Evolutionary conservation across 768 basidiomycete genomes (phyloP).

Genomic region (Serendipita indica): DNA sequence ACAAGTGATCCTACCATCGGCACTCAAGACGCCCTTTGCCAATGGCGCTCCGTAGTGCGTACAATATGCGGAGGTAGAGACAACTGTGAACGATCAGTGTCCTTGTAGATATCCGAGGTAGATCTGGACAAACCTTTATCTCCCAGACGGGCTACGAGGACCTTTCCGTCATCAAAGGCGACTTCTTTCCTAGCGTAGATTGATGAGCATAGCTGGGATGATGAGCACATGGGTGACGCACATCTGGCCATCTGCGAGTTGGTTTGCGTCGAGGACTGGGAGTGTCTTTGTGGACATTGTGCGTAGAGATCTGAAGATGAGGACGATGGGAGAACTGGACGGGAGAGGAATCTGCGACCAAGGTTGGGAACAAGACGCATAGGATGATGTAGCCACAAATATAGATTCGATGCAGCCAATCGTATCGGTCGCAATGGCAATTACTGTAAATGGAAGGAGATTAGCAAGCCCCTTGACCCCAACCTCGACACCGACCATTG

Average conservation of each 20-base stretch:
- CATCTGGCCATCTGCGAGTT: constrained; percentile 56
- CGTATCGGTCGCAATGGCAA: too few relatives aligned
- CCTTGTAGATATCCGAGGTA: not conserved
- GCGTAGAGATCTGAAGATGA: too few relatives aligned
- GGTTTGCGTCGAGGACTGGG: constrained; percentile 41
- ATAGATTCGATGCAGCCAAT: too few relatives aligned
- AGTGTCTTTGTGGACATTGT: constrained; percentile 39
- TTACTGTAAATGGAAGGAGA: too few relatives aligned
- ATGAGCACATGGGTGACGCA: constrained; percentile 19
- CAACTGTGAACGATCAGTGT: constrained; percentile 13
- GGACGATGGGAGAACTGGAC: too few relatives aligned
- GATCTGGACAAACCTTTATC: constrained; percentile 37
- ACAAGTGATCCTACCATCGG: constrained; percentile 68
- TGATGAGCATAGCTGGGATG: not conserved
- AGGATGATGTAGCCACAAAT: too few relatives aligned
- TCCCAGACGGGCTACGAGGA: constrained; percentile 61
- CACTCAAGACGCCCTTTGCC: constrained; percentile 62
- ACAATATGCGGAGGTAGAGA: constrained; percentile 68
- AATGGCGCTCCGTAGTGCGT: constrained; percentile 88
- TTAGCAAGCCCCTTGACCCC: too few relatives aligned
- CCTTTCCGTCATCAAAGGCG: constrained; percentile 56
- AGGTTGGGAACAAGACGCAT: too few relatives aligned
- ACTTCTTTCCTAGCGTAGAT: constrained; percentile 56
- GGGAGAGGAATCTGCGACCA: too few relatives aligned
- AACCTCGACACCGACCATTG: too few relatives aligned